Base-by-base conservation (phyloP, 306 rosid species). In the Prunus campanulata region DNA sequence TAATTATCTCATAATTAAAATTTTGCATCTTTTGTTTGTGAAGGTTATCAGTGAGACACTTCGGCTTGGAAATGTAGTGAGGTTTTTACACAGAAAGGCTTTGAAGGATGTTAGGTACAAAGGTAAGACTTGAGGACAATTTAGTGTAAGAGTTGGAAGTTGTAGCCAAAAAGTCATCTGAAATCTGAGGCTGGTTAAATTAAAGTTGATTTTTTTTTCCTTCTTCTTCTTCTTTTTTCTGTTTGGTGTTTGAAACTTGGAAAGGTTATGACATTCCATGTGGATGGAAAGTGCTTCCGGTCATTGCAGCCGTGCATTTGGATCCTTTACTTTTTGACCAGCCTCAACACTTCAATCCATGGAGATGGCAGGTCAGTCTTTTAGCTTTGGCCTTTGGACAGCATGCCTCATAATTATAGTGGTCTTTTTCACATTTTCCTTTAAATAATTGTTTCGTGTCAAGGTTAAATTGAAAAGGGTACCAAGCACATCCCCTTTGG, bases 271-370 rank as follows among this genome's bases (percentile, higher is more conserved):
- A 92, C 87, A 92, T 96, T 90, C 99, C 99, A 85, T 81, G 97
- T 88, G 99, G 99, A 56, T 96, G 99, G 99, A 92, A 96, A 96
- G 98, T 96, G 86, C 99, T 96, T 57, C 99, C 99, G 74, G 99
- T 96, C 52, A 90, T 96, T 68, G 85, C 98, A 82, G 98, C 99
- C 69, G 91, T 82, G 89, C 99, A 96, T 88, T 75, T 96, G 87
- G 98, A 96, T 87, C 87, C 99, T 83, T 77, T 75, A 65, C 91
- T 86, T 88, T 96, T 89, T 88, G 97, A 92, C 91, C 90, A 96
- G 62, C 99, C 99, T 85, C 96, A 91, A 67, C 90, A 83, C 79
- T 96, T 96, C 88, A 81, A 96, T 86, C 99, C 98, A 73, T 92
- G 98, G 98, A 96, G 99, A 86, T 96, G 99, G 98, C 98, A 96